Evolutionary conservation across 2,329 filamentous ascomycete species (phyloP).

Genomic region (Aspergillus niger): DNA sequence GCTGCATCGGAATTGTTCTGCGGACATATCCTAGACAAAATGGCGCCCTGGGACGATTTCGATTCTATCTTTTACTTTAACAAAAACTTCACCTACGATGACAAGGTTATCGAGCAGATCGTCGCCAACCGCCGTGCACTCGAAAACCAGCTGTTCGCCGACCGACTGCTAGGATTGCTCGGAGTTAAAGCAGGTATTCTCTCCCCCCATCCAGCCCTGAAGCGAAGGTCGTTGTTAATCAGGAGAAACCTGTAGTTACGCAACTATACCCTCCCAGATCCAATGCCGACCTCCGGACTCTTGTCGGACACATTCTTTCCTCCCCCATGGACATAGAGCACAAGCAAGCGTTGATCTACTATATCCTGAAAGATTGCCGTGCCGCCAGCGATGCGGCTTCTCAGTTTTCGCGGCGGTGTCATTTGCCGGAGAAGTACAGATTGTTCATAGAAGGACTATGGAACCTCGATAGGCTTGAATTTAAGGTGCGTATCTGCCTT

Average conservation of each 20-base stretch:
- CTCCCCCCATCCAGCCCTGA: constrained; percentile 10
- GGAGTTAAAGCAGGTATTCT: constrained; percentile 67
- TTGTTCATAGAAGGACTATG: constrained; percentile 81
- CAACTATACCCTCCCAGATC: constrained; percentile 75
- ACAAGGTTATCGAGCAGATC: constrained; percentile 63
- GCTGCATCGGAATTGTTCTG: not conserved
- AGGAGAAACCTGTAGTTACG: constrained; percentile 43
- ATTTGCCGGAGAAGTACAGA: constrained; percentile 74
- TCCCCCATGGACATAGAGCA: constrained; percentile 68
- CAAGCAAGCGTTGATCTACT: constrained; percentile 81
- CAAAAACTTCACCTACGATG: constrained; percentile 63
- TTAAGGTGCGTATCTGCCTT: constrained; percentile 52
- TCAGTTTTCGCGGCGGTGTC: constrained; percentile 63
- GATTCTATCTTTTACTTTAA: constrained; percentile 67
- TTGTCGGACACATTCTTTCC: constrained; percentile 70
- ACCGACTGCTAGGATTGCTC: constrained; percentile 71
- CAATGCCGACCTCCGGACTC: constrained; percentile 65
- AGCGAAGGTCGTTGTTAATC: constrained; percentile 15
- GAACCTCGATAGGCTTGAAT: constrained; percentile 73
- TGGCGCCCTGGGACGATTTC: constrained; percentile 61
- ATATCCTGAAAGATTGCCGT: constrained; percentile 76
- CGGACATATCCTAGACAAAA: constrained; percentile 28
- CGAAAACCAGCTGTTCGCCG: constrained; percentile 74
- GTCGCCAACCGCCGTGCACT: constrained; percentile 67
- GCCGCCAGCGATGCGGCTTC: constrained; percentile 52